Percentiles rank a stretch among this genome's conserved stretches.
phyloP scores from a whole-genome alignment of 257 asterid genomes.

The Oldenlandia corymbosa region DNA sequence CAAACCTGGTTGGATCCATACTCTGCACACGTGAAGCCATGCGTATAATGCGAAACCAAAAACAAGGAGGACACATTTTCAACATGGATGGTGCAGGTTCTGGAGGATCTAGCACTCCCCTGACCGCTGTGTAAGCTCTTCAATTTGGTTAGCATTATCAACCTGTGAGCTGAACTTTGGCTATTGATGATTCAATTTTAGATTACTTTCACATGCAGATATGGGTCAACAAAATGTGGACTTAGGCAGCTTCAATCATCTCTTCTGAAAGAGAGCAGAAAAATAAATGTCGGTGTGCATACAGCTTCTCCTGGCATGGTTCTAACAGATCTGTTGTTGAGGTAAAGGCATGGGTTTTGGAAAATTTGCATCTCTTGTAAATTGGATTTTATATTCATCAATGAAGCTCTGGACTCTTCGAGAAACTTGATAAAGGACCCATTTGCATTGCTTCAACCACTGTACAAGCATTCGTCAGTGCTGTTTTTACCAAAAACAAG shows the following conservation, averaged over 20 bases:
- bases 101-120: slow-evolving; percentile 98
- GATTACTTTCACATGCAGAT: slow-evolving; percentile 35
- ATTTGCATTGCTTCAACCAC: not conserved
- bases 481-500: not conserved
- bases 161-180: not conserved
- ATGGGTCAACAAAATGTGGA: slow-evolving; percentile 97
- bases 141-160: not conserved
- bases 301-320: slow-evolving; percentile 99
- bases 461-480: not conserved
- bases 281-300: slow-evolving; percentile 84
- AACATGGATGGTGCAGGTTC: slow-evolving; percentile 99
- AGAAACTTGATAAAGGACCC: not conserved
- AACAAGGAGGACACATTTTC: slow-evolving; percentile 79
- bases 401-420: not conserved
- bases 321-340: slow-evolving; percentile 78
- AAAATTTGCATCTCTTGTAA: not conserved
- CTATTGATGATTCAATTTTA: slow-evolving; percentile 13
- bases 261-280: slow-evolving; percentile 71
- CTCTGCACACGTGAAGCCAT: slow-evolving; percentile 96
- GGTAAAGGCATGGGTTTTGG: slow-evolving; percentile 34
- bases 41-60: slow-evolving; percentile 53
- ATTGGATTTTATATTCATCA: not conserved
- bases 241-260: slow-evolving; percentile 97
- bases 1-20: slow-evolving; percentile 90
- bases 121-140: slow-evolving; percentile 85